Base-by-base conservation (phyloP, 1,284 basidiomycete species). In the Anthracocystis walkeri region DNA sequence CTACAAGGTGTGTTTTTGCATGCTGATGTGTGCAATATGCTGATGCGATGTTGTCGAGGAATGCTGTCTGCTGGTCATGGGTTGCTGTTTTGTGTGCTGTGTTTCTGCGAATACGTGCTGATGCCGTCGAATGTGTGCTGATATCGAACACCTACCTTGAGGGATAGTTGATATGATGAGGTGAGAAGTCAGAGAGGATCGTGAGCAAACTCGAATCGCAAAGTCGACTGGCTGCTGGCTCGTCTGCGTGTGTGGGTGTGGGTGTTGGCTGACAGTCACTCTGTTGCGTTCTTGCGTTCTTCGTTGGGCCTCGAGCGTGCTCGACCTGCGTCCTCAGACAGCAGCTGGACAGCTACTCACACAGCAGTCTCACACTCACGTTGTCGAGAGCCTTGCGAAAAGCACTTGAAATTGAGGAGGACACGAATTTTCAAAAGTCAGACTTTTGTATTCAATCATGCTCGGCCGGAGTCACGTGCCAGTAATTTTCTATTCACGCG, bases 111-210 rank as follows among this genome's bases (percentile, higher is more conserved):
- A 29, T 33, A 35, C 16, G 25, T 63, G 60, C 53, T 58, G 65
- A 38, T 60, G 53, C 41, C 20, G 27, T 50, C 35, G 58, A 25
- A 29, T 46, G 16, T 51, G 12, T 50, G 67, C 51, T 65, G 61
- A 18, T 57, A 38, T 35, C 27, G 68, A 40, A 31, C 44, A 75
- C 73, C 64, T 75, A 75, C 73, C 68, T 75, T 75, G 73, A 75
- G 60, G 68, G 54, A 71, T 75, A 64, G 60, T 75, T 71, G 68
- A 71, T 70, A 63, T 75, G 73, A 71, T 71, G 68, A 66, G 68
- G 73, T 62, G 65, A 59, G 57, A 61, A 65, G 66, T 62, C 57
- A 71, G 68, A 71, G 57, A 66, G 67, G 72, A 75, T 75, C 66
- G 72, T 65, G 72, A 75, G 60, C 63, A 73, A 68, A 63, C 50